Evolutionary conservation across 2,329 filamentous ascomycete species (phyloP), one percentile per base, ranked within the genome.

Genomic region (Neonectria hederae): DNA sequence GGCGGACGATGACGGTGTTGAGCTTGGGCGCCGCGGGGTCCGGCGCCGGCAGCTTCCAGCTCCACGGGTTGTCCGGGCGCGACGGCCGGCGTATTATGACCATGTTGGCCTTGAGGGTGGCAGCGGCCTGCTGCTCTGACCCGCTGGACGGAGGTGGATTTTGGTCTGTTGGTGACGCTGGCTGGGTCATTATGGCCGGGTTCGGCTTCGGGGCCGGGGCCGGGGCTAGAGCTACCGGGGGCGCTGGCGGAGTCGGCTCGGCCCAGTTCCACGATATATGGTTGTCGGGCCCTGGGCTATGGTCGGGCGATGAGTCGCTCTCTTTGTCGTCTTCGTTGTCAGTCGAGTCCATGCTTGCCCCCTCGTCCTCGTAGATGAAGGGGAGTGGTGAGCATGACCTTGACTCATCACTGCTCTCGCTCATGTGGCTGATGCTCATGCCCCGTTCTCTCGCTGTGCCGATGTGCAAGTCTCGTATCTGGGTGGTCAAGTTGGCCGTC

Each of bases 181-280:
- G 55, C 13, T 32, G 61, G 8, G 28, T 55, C 28, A 28, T 28
- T 9, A 19, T 11, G 10, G 40, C 14, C 35, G 38, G 48, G 11
- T 22, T 28, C 7, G 55, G 32, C 21, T 62, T 59, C n/a, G 55
- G 55, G 9, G 51, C 51, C 10, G 61, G 61, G 2, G 55, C 61
- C 11, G 61, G 61, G 9, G 52, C 21, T 32, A 59, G 48, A 21
- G 48, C 48, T 5, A 51, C 38, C n/a, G 38, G 40, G 21, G 45
- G 51, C 3, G 48, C 49, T 11, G 52, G 61, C 8, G 52, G 56
- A 5, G 35, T 26, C 3, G 61, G 61, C 9, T 51, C 52, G 21
- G 61, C 61, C 61, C 61, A 63, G 51, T 63, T 63, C 61, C 61
- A 63, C 13, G 61, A 63, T 10, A 46, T 55, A 43, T 63, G 61